phyloP scores from a whole-genome alignment of 371 early-diverging fungal species.

The Choanephora cucurbitarum region DNA sequence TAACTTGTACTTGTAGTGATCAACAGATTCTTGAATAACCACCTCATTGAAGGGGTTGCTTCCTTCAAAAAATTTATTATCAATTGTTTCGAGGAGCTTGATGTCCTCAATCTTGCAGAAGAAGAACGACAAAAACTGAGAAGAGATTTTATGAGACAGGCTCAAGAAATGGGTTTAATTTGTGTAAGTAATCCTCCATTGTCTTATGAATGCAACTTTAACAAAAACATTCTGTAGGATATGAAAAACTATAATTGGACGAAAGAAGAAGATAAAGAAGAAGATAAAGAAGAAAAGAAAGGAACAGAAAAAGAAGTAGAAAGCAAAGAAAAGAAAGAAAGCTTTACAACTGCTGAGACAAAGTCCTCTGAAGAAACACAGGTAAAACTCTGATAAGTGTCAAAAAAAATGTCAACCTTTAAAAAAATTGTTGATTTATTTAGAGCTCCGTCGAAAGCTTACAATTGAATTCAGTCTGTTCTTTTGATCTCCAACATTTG shows the following conservation, averaged over 20 bases:
- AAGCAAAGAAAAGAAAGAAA: background rate
- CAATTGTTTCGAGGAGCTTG: background rate
- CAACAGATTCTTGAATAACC: background rate
- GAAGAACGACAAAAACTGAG: background rate
- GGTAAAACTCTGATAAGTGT: background rate
- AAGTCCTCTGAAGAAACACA: background rate
- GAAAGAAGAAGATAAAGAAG: no score
- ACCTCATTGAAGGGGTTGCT: background rate
- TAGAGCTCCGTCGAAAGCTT: background rate
- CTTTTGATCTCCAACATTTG: background rate
- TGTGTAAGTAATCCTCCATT: no score
- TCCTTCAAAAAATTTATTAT: background rate
- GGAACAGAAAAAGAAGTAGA: background rate
- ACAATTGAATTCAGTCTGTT: background rate
- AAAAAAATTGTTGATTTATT: background rate
- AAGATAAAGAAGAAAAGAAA: background rate
- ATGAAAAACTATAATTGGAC: no score
- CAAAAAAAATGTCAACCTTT: background rate
- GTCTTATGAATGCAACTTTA: no score
- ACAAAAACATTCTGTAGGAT: no score
- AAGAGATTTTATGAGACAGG: background rate
- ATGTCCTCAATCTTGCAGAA: background rate
- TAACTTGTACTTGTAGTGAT: background rate
- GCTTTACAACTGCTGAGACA: background rate
- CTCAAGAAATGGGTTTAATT: background rate